These are phyloP conservation scores for Blastobotrys apis DNA, from an alignment of 1,139 yeast genomes.

Conservation along the genomic window DNA sequence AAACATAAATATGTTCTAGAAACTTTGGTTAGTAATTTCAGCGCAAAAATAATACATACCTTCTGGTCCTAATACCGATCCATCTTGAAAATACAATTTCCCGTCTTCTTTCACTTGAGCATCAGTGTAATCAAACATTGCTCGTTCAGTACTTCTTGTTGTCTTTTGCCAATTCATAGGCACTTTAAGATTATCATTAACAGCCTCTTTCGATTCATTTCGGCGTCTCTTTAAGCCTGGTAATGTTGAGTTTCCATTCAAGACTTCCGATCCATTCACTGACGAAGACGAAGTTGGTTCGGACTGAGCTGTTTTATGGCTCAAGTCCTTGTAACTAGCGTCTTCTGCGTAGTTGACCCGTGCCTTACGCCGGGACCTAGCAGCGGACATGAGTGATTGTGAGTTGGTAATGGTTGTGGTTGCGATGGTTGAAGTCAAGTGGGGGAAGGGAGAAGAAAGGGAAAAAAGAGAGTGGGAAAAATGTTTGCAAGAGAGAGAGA, in stretches of 20 bases:
- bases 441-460: neutral
- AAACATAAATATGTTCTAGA: constrained; percentile 70
- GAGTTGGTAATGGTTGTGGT: too few species aligned
- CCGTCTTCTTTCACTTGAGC: constrained; percentile 40
- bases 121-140: constrained; percentile 36
- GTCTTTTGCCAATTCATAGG: constrained; percentile 38
- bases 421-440: neutral
- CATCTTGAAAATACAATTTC: constrained; percentile 35
- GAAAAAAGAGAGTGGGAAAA: too few species aligned
- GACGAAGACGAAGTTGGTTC: neutral
- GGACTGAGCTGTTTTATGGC: neutral
- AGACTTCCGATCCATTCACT: neutral
- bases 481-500: neutral
- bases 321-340: constrained; percentile 11
- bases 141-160: constrained; percentile 26
- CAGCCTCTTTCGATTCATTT: neutral
- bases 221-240: constrained; percentile 3
- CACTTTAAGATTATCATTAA: constrained; percentile 13
- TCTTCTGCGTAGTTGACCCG: constrained; percentile 33
- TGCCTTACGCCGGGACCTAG: constrained; percentile 24
- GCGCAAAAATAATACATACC: constrained; percentile 23
- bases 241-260: neutral
- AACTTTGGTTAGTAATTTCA: neutral
- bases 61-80: constrained; percentile 31
- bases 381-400: neutral